These are phyloP conservation scores for Monosporascus ibericus DNA, from an alignment of 2,329 filamentous ascomycete species.

Conservation along the genomic window DNA sequence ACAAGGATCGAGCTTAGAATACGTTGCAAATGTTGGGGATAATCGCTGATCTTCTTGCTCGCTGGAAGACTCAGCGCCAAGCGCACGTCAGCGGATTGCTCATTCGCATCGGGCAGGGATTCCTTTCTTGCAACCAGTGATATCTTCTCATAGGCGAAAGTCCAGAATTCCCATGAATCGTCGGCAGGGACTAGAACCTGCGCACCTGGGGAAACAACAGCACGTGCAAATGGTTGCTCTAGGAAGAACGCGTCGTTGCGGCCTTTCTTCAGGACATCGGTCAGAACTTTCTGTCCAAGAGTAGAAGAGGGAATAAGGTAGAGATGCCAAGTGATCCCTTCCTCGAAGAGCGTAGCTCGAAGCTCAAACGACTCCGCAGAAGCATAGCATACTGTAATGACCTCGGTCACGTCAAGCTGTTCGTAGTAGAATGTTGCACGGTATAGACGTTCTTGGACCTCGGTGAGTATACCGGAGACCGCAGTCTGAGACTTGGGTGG, in stretches of 20 bases:
- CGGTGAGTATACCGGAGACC: neutral
- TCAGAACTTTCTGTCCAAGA: neutral
- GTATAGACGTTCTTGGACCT: slow-evolving; percentile 4
- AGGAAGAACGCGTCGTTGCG: neutral
- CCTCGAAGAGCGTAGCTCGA: slow-evolving; percentile 13
- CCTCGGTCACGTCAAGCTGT: slow-evolving; percentile 17
- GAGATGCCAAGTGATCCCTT: slow-evolving; percentile 19
- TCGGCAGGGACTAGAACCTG: slow-evolving; percentile 1
- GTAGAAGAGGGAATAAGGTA: slow-evolving; percentile 11
- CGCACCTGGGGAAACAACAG: neutral
- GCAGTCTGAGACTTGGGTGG: slow-evolving; percentile 1
- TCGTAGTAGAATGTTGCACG: slow-evolving; percentile 18
- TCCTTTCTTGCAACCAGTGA: neutral
- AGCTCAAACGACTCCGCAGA: slow-evolving; percentile 14
- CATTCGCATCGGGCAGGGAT: no score
- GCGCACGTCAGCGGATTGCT: neutral
- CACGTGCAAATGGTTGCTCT: slow-evolving; percentile 12
- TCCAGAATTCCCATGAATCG: slow-evolving; percentile 10
- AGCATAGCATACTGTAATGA: slow-evolving; percentile 17
- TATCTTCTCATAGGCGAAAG: slow-evolving; percentile 2
- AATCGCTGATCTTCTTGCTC: neutral
- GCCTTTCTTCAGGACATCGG: neutral
- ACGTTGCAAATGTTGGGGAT: slow-evolving; percentile 1
- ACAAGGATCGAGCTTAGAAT: slow-evolving; percentile 7
- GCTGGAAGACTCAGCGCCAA: neutral